phyloP scores from a whole-genome alignment of 306 rosid genomes.

The Lathyrus tuberosus region DNA sequence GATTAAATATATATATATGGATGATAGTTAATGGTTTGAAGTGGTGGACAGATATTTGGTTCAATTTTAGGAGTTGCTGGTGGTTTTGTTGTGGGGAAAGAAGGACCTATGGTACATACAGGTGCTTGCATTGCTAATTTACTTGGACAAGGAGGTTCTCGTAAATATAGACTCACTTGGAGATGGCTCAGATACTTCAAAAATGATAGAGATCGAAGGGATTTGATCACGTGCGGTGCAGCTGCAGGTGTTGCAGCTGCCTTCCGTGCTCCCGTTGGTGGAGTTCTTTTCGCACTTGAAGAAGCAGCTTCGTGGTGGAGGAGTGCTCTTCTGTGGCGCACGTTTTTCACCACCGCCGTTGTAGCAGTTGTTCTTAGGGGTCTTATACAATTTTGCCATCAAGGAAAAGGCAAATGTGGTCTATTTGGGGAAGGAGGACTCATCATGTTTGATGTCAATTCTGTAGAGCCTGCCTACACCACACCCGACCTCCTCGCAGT shows the following conservation, averaged over 20 bases:
- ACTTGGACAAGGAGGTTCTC: slow-evolving; percentile 85
- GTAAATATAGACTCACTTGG: slow-evolving; percentile 68
- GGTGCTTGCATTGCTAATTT: slow-evolving; percentile 82
- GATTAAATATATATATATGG: neutral
- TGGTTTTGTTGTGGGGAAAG: slow-evolving; percentile 78
- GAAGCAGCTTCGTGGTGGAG: slow-evolving; percentile 97
- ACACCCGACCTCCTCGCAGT: slow-evolving; percentile 58
- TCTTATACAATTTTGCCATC: slow-evolving; percentile 52
- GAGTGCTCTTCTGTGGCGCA: slow-evolving; percentile 84
- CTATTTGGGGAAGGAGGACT: slow-evolving; percentile 82
- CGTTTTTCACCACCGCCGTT: slow-evolving; percentile 78
- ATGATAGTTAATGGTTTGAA: neutral
- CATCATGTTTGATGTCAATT: slow-evolving; percentile 62
- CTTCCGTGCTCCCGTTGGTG: slow-evolving; percentile 85
- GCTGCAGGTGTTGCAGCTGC: slow-evolving; percentile 89
- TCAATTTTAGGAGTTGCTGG: slow-evolving; percentile 79
- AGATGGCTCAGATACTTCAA: slow-evolving; percentile 77
- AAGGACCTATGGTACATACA: slow-evolving; percentile 91
- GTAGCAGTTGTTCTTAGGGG: slow-evolving; percentile 72
- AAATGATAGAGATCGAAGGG: slow-evolving; percentile 77
- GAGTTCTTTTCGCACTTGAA: slow-evolving; percentile 87
- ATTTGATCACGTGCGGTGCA: slow-evolving; percentile 83
- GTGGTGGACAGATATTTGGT: slow-evolving; percentile 82
- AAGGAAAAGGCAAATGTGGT: slow-evolving; percentile 61
- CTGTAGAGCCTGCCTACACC: slow-evolving; percentile 49